A percentile compares a stretch with the other conserved stretches of the same genome.
Conservation (phyloP, 2,329 filamentous ascomycete genomes). For the Tolypocladium ovalisporum region DNA sequence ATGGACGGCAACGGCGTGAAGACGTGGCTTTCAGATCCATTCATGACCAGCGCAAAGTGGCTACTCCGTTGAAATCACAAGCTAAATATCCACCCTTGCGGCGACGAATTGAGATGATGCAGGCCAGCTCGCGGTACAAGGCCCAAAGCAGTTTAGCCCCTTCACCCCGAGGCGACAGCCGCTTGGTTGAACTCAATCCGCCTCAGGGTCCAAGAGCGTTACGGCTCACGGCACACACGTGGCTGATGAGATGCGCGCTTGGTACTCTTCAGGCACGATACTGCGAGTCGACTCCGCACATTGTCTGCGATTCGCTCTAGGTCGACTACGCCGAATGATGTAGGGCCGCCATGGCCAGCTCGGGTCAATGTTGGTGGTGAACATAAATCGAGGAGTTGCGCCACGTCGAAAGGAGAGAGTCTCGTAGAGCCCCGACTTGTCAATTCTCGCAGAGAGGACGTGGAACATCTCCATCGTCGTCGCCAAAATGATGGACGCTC, state of each 20-base stretch:
- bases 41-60: neutral
- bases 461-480: too few relatives aligned
- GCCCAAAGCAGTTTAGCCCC: neutral
- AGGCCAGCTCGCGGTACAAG: neutral
- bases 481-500: constrained; percentile 8
- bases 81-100: neutral
- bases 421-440: neutral
- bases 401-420: neutral
- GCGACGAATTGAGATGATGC: neutral
- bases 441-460: neutral
- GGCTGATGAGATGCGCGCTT: neutral
- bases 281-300: neutral
- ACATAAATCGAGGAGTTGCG: neutral
- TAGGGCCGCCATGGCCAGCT: neutral
- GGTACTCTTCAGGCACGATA: neutral
- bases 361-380: neutral
- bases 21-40: neutral
- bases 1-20: too few relatives aligned
- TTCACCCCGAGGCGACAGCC: neutral
- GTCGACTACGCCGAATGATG: neutral
- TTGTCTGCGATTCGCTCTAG: neutral
- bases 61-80: neutral
- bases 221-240: neutral
- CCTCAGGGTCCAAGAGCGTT: neutral
- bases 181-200: neutral